Base-by-base conservation (phyloP, 345 rosid genomes). In the Pseudoturritis turrita region DNA sequence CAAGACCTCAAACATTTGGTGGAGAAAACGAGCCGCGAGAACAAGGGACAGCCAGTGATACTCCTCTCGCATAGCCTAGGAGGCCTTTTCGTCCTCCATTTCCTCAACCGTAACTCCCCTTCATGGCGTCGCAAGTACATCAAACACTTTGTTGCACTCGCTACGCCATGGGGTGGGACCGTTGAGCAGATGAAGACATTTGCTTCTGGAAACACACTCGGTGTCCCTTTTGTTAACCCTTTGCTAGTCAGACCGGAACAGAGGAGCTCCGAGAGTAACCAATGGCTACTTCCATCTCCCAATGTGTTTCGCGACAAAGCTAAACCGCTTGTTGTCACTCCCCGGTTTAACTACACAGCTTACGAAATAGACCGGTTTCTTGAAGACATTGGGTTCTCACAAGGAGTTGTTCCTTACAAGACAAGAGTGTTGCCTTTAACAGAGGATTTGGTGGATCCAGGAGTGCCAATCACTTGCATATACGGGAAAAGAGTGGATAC, bases 21-120 rank as follows among this genome's bases (percentile, higher is more conserved):
- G 6, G 97, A 91, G 47, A 81, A 72, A 39, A 88, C 95, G 1
- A 88, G 90, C 72, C 15, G 22, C 6, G 55, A 68, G 11, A 94
- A 88, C 54, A 63, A 78, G 3, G 96, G 89, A n/a, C 88, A 86
- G 62, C 89, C 89, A 2, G 96, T 85, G 8, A 85, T 94, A 61
- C 77, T 89, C 51, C 71, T 88, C 28, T 85, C 97, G 17, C 98
- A 89, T 59, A 94, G 97, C 80, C 66, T 89, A n/a, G 98, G 98
- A 35, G 96, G 95, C 9, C 88, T 91, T 10, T 94, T 83, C 8
- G 84, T 79, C 17, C 89, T 81, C 36, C 86, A 88, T 15, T 83
- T 94, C 39, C 93, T 89, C 56, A 83, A 81, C 70, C 79, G 92
- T 61, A 91, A 67, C 70, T 62, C 92, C 1, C 57, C 50, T 35